Conservation (phyloP, 352 stramenopile genomes). For the Sclerospora graminicola region DNA sequence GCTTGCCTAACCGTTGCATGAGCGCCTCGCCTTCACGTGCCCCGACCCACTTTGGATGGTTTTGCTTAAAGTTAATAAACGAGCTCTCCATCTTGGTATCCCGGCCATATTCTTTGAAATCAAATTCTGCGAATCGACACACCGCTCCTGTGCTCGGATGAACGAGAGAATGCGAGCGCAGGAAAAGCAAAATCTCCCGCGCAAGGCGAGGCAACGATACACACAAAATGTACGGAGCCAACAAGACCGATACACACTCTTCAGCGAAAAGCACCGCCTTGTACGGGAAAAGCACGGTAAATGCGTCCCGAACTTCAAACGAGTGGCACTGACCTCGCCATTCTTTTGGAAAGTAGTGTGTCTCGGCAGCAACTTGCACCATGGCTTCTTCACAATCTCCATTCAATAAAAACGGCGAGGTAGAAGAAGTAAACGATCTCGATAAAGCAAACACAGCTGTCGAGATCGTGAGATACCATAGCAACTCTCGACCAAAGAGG, state of each 20-base stretch:
- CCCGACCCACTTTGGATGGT: constrained; percentile 80
- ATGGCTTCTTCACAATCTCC: constrained; percentile 79
- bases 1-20: constrained; percentile 49
- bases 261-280: constrained; percentile 90
- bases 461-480: constrained; percentile 96
- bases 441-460: constrained; percentile 74
- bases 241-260: constrained; percentile 89
- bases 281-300: constrained; percentile 90
- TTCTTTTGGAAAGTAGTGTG: constrained; percentile 93
- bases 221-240: constrained; percentile 94
- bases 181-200: constrained; percentile 89
- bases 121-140: constrained; percentile 92
- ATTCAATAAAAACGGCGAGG: constrained; percentile 62
- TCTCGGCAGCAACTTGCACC: constrained; percentile 84
- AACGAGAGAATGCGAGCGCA: constrained; percentile 87
- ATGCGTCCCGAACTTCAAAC: constrained; percentile 79
- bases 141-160: constrained; percentile 90
- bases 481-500: constrained; percentile 87
- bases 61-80: constrained; percentile 95
- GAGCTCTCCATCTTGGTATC: constrained; percentile 95
- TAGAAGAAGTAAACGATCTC: constrained; percentile 62
- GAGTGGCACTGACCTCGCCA: constrained; percentile 87
- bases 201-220: constrained; percentile 89
- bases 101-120: constrained; percentile 93
- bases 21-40: constrained; percentile 62